Evolutionary conservation across 2,329 filamentous ascomycete genomes (phyloP), one percentile per base, ranked within the genome.

Genomic region (Gnomoniopsis smithogilvyi): DNA sequence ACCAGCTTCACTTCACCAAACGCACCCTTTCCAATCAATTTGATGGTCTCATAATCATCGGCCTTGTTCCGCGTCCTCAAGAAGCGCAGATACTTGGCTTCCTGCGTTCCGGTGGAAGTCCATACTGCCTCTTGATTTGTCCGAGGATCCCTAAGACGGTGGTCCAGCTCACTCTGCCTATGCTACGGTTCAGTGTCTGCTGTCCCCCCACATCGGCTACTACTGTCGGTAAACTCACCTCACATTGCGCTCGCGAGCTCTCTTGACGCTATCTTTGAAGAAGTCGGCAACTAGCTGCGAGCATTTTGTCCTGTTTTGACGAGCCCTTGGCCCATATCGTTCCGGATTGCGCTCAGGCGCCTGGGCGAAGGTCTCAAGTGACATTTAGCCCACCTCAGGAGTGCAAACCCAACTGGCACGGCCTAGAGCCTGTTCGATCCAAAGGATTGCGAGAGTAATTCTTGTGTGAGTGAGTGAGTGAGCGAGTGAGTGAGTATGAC

Each of bases 1-100:
- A 92, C 89, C 51, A 92, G 78, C 69, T 89, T 89, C 65, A 92
- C 89, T 70, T 92, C 89, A 71, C 89, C 89, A 68, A 92, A 92
- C 6, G 89, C 89, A 71, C 89, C 89, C 75, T 91, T 91, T 64
- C 89, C 89, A 66, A 92, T 92, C 64, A 91, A 85, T 74, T 91
- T 91, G 67, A 92, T 78, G 0, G 88, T 91, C 58, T 84, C 79
- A 75, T 91, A 92, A 72, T 92, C 91, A 55, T 86, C 80, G 3
- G 88, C 87, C 61, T 80, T 80, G 68, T 91, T 87, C 67, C 83
- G 85, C 49, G 88, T 91, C 49, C 89, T 83, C 64, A 91, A 76
- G 75, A 91, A 90, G 19, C 89, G 85, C 59, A 91, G 78, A 73
- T 89, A 91, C 67, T 85, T 85, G 47, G 86, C 86, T 69, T 91